Percentiles rank a stretch among this genome's conserved stretches.
Evolutionary conservation across 306 rosid species (phyloP).

Genomic region (Cucurbita ficifolia): DNA sequence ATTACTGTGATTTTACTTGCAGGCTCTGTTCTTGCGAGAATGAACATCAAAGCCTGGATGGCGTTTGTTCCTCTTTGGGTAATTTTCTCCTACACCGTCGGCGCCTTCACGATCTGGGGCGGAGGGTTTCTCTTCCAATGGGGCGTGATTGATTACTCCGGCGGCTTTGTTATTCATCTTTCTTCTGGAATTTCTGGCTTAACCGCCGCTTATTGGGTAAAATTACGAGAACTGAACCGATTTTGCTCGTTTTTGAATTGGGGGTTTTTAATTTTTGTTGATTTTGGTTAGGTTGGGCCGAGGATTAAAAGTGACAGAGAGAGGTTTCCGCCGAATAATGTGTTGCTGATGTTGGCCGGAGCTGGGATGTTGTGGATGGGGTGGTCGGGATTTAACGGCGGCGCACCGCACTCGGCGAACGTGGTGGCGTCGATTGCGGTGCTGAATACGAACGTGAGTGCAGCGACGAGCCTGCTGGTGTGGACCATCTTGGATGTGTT

Average conservation of each 20-base stretch:
- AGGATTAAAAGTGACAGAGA: constrained; percentile 75
- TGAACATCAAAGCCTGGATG: constrained; percentile 95
- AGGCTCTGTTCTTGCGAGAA: constrained; percentile 76
- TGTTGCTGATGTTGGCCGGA: constrained; percentile 69
- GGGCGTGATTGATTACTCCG: constrained; percentile 88
- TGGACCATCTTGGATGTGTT: constrained; percentile 69
- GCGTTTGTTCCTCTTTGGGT: constrained; percentile 93
- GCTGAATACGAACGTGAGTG: constrained; percentile 67
- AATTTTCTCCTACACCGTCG: constrained; percentile 69
- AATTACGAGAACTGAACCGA: neutral
- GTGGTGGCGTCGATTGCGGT: constrained; percentile 49
- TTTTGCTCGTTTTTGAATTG: neutral
- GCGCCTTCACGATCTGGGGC: constrained; percentile 79
- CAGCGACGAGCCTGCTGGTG: constrained; percentile 75
- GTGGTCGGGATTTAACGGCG: constrained; percentile 95
- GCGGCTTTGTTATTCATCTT: constrained; percentile 86
- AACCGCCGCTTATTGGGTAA: constrained; percentile 91
- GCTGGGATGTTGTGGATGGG: constrained; percentile 91
- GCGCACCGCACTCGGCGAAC: constrained; percentile 79
- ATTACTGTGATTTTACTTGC: constrained; percentile 59
- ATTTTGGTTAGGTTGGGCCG: constrained; percentile 53
- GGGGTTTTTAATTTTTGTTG: neutral
- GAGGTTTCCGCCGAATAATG: constrained; percentile 83
- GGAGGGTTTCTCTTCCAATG: constrained; percentile 76
- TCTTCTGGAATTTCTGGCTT: constrained; percentile 73